Conservation (phyloP, 768 basidiomycete genomes). For the Amanita brunnescens region DNA sequence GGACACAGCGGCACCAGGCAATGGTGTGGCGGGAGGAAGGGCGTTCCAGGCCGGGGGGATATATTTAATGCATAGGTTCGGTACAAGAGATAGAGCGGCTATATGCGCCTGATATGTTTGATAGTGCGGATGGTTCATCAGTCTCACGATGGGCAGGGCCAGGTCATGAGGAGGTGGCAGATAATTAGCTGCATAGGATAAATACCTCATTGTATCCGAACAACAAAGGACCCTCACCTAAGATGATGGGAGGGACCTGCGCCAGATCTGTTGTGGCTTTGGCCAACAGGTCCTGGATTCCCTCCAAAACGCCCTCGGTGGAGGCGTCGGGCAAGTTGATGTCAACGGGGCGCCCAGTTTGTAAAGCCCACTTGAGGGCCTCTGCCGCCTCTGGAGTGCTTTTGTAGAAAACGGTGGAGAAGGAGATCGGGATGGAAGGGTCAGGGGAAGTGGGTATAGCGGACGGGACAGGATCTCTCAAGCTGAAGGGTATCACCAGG, state of each 20-base stretch:
- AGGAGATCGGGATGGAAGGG: constrained; percentile 36
- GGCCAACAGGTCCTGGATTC: constrained; percentile 61
- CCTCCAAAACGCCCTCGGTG: constrained; percentile 47
- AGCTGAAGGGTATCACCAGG: constrained; percentile 50
- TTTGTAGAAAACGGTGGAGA: constrained; percentile 48
- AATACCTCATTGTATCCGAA: not conserved
- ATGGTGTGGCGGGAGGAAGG: constrained; percentile 40
- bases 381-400: constrained; percentile 40
- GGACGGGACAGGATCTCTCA: constrained; percentile 37
- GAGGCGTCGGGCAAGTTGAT: constrained; percentile 56
- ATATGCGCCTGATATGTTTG: constrained; percentile 62
- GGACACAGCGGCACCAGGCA: constrained; percentile 23
- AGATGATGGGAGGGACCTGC: constrained; percentile 48
- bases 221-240: constrained; percentile 48
- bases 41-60: constrained; percentile 70
- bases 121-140: constrained; percentile 74
- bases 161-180: constrained; percentile 74
- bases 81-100: constrained; percentile 66
- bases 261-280: constrained; percentile 45
- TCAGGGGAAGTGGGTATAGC: constrained; percentile 30
- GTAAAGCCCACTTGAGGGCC: constrained; percentile 59
- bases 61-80: constrained; percentile 65
- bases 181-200: constrained; percentile 47
- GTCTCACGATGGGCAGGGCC: constrained; percentile 61
- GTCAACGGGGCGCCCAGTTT: constrained; percentile 55